Evolutionary conservation across 768 basidiomycete species (phyloP).

Genomic region (Boletus rubroflammeus): DNA sequence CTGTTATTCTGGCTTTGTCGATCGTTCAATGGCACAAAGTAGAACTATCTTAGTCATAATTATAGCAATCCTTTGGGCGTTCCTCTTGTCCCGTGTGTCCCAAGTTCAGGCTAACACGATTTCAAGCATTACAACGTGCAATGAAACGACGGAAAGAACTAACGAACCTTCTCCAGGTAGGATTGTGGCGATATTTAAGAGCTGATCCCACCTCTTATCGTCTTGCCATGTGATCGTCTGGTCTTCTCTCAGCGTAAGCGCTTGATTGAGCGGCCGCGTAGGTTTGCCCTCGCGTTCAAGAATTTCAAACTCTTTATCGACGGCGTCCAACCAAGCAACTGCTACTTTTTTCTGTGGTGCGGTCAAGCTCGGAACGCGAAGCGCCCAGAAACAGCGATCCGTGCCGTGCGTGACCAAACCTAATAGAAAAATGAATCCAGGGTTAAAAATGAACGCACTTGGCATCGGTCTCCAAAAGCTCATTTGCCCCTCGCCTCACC

Average conservation of each 20-base stretch:
- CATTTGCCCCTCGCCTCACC: constrained; percentile 34
- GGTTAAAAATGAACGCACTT: background rate
- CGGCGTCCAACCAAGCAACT: constrained; percentile 50
- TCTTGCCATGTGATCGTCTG: constrained; percentile 50
- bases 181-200: constrained; percentile 39
- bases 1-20: background rate
- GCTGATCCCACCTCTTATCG: constrained; percentile 52
- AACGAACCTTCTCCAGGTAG: constrained; percentile 25
- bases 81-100: background rate
- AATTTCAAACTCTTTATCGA: constrained; percentile 42
- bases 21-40: background rate
- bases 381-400: constrained; percentile 61
- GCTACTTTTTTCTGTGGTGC: constrained; percentile 46
- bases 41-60: constrained; percentile 8
- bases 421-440: constrained; percentile 21
- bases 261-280: constrained; percentile 33
- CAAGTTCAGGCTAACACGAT: background rate
- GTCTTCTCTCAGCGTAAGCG: constrained; percentile 52
- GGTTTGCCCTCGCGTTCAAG: constrained; percentile 36
- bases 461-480: background rate
- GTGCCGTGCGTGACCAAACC: constrained; percentile 71
- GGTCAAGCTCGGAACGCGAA: constrained; percentile 49
- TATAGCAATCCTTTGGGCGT: background rate
- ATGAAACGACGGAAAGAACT: background rate
- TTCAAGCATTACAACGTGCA: background rate